Percentiles rank a stretch among this genome's conserved stretches.
These are phyloP conservation scores for Aspergillus mulundensis DNA, from an alignment of 495 filamentous ascomycete species.

Conservation along the genomic window DNA sequence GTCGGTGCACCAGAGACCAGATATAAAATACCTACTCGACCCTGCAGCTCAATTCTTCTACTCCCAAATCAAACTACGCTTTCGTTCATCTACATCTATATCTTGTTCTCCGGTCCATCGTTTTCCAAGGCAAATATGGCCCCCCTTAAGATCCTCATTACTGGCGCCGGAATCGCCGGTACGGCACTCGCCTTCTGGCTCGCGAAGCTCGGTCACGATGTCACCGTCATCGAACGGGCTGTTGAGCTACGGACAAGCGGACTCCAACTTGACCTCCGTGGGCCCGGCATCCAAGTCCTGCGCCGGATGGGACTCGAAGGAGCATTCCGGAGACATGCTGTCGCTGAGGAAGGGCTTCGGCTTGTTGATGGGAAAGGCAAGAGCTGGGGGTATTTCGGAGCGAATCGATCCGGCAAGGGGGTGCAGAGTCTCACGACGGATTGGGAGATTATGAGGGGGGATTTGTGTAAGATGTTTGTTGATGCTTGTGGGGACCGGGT, in stretches of 20 bases:
- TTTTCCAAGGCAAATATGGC: too few relatives aligned
- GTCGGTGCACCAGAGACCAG: too few relatives aligned
- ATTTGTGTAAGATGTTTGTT: constrained; percentile 33
- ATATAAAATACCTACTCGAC: too few relatives aligned
- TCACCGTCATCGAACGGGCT: constrained; percentile 39
- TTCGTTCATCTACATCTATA: too few relatives aligned
- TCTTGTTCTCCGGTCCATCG: too few relatives aligned
- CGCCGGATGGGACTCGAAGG: constrained; percentile 36
- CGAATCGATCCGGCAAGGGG: constrained; percentile 26
- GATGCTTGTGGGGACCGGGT: constrained; percentile 29
- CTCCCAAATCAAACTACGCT: too few relatives aligned
- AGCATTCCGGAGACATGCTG: constrained; percentile 17
- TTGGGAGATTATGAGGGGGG: constrained; percentile 46
- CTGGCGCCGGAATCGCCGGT: constrained; percentile 40
- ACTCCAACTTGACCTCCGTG: constrained; percentile 38
- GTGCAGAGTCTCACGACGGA: constrained; percentile 36
- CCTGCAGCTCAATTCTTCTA: too few relatives aligned
- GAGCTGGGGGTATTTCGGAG: constrained; percentile 24
- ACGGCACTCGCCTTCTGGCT: constrained; percentile 39
- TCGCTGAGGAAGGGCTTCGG: constrained; percentile 31
- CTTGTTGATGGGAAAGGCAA: constrained; percentile 28
- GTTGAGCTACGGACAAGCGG: constrained; percentile 32
- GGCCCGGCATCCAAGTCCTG: constrained; percentile 33
- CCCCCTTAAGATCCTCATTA: constrained; percentile 40
- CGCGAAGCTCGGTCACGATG: constrained; percentile 24